Conservation (phyloP, 306 rosid genomes). For the Ceratonia siliqua region DNA sequence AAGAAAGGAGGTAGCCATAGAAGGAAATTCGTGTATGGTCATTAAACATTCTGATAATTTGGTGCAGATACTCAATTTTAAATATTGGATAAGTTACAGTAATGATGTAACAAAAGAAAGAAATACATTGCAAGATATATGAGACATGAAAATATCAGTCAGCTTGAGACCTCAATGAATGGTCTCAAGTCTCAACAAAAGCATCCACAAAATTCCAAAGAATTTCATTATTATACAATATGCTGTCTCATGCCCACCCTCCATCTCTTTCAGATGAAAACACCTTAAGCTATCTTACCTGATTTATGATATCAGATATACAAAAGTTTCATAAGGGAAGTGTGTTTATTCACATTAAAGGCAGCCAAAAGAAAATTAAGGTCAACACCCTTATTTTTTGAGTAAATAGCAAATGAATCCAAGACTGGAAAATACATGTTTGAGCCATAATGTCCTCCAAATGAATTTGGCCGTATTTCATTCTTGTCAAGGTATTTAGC, state of each 20-base stretch:
- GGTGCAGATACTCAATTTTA: neutral
- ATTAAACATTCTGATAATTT: neutral
- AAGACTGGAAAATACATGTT: neutral
- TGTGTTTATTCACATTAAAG: neutral
- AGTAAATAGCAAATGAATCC: neutral
- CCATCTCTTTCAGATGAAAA: neutral
- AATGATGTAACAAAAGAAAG: neutral
- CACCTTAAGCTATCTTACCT: neutral
- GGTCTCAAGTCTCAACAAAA: neutral
- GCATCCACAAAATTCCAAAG: neutral
- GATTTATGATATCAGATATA: neutral
- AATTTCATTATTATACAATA: neutral
- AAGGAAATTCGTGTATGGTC: neutral
- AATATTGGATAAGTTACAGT: neutral
- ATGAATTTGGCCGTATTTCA: neutral
- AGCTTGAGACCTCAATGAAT: neutral
- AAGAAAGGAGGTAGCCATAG: neutral
- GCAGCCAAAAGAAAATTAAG: neutral
- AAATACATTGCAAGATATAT: neutral
- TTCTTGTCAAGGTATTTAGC: neutral
- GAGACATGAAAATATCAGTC: neutral
- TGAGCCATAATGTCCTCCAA: constrained; percentile 7
- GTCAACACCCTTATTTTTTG: neutral
- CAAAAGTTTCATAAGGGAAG: neutral
- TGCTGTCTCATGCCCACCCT: neutral